Base-by-base conservation (phyloP, 2,329 filamentous ascomycete species). In the Sporothrix inflata region DNA sequence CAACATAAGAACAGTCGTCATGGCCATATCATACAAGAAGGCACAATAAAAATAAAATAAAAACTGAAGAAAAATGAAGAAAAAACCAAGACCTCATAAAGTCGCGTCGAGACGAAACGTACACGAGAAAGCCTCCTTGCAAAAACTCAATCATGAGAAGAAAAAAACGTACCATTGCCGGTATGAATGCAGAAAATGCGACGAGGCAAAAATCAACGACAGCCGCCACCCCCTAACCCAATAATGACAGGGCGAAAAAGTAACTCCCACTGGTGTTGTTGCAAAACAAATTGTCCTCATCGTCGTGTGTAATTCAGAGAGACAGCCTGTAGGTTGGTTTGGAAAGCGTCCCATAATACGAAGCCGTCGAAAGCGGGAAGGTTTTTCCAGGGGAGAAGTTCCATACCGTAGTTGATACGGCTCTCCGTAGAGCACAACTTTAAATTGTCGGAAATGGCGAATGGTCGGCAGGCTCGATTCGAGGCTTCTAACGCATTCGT, bases 1-100 rank as follows among this genome's bases (percentile, higher is more conserved):
- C n/a, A 42, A 42, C 57, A 30, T 61, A 63, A 42, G n/a, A 42
- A 63, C 16, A 63, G 19, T 30, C 66, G 49, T 70, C 14, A 30
- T 24, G 40, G n/a, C 38, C 40, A 45, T 49, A 49, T 70, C 68
- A 49, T 61, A 60, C 53, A 68, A n/a, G 38, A 57, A n/a, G 24
- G 4, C 40, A 47, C 38, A 60, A 57, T 12, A 49, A 47, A 60
- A 47, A 60, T 1, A 27, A 53, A 66, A 40, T 7, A 69, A 42
- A 40, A 30, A 60, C 55, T 12, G 19, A 69, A 63, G 27, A 55
- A 38, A 42, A 69, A 27, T n/a, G 16, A 34, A 40, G 19, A 40
- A 61, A 61, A 21, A 40, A 34, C 47, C 19, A 49, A 61, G 19
- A 49, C 19, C 65, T 53, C 34, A 63, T 42, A n/a, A 34, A 57